Base-by-base conservation (phyloP, 2,329 filamentous ascomycete species). In the Penicillium sp. region DNA sequence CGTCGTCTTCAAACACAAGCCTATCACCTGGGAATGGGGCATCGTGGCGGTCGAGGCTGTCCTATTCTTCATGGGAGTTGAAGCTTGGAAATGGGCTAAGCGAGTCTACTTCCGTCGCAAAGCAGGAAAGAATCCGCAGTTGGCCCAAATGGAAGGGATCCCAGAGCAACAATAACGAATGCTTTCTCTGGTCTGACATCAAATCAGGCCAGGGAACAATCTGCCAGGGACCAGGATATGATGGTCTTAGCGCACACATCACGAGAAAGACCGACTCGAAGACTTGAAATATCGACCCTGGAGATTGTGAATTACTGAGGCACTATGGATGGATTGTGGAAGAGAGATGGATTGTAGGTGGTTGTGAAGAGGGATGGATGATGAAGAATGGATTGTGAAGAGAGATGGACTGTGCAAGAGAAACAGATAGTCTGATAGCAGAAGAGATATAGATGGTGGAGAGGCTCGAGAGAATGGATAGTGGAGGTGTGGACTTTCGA, bases 1-100 rank as follows among this genome's bases (percentile, higher is more conserved):
- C 2, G 69, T 73, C 2, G 82, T 87, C 1, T 86, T 86, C 66
- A 78, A 83, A 61, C 84, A 87, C 57, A 76, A 70, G 2, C 77
- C 77, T 0, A 86, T 87, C 48, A 74, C 69, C 8, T 84, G 81
- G 82, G 83, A 87, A 66, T 87, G 83, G 84, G 80, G 71, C 0
- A 77, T 87, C 29, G 80, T 86, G 1, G 79, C 86, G 46, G 67
- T 83, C 38, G 76, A 76, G n/a, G 72, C 78, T 0, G 59, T 77
- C 0, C 58, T 86, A 6, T 88, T 87, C 71, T 80, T 87, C 60
- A 57, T 72, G 0, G 82, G 82, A 2, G 74, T 80, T 0, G 84
- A 88, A 64, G 49, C 68, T 0, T 88, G 81, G 78, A 87, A 87
- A 64, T 84, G 76, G 74, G 70, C 57, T 3, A 88, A 88, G 72